Evolutionary conservation across 202 grass and related monocot genomes (phyloP).

Genomic region (Schoenoplectus tabernaemontani): DNA sequence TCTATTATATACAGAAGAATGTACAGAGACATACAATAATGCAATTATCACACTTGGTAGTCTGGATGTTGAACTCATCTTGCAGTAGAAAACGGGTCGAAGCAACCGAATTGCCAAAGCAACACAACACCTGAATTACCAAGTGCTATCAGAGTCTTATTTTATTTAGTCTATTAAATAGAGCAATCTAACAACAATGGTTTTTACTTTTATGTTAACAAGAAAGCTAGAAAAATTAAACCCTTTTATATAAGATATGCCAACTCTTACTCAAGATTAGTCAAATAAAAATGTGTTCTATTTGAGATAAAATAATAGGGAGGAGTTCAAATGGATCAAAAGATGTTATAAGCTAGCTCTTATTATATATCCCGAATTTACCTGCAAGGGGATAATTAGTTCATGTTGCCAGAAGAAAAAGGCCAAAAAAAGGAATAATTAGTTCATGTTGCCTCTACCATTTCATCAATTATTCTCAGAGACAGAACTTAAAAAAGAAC

Average conservation of each 20-base stretch:
- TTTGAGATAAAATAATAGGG: neutral
- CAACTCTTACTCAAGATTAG: neutral
- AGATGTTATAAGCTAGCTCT: neutral
- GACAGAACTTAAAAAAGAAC: neutral
- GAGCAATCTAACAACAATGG: neutral
- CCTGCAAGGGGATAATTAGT: neutral
- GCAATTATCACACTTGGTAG: conserved; percentile 51
- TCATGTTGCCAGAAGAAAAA: neutral
- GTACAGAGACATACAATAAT: conserved; percentile 34
- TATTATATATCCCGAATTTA: neutral
- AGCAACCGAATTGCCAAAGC: conserved; percentile 48
- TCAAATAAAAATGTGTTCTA: neutral
- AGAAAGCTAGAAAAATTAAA: neutral
- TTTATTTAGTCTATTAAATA: neutral
- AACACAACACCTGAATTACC: conserved; percentile 31
- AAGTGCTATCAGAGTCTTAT: neutral
- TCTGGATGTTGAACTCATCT: conserved; percentile 58
- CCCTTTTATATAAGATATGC: neutral
- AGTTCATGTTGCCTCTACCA: neutral
- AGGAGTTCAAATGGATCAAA: neutral
- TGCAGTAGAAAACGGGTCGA: conserved; percentile 52
- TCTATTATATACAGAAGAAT: neutral
- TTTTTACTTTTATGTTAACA: neutral
- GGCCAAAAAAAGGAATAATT: neutral
- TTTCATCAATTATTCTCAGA: neutral